These are phyloP conservation scores for Talaromyces piceae DNA, from an alignment of 2,329 filamentous ascomycete genomes.

Conservation along the genomic window DNA sequence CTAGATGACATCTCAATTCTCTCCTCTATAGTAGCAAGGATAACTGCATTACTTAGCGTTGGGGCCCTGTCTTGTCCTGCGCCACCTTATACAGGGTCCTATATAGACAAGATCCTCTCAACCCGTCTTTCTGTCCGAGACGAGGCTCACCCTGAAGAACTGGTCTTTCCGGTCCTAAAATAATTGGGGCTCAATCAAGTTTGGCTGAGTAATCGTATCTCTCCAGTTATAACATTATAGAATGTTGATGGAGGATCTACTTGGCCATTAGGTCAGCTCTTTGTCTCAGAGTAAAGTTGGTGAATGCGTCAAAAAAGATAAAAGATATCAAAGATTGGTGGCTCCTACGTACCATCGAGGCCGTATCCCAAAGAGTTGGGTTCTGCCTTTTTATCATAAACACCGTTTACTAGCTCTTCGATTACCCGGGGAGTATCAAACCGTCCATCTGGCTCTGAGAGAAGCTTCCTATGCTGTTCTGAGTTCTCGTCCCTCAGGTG, in stretches of 20 bases:
- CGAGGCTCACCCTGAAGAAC: no score
- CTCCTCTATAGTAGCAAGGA: no score
- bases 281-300: no score
- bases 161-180: neutral
- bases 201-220: neutral
- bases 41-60: no score
- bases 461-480: slow-evolving; percentile 3
- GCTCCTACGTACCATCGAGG: neutral
- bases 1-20: no score
- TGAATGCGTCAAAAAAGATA: no score
- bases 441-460: slow-evolving; percentile 8
- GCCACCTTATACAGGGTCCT: no score
- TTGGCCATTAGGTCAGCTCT: no score
- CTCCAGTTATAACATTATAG: slow-evolving; percentile 10
- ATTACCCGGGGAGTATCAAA: slow-evolving; percentile 9
- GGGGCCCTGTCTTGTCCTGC: no score
- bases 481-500: slow-evolving; percentile 6
- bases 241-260: slow-evolving; percentile 2
- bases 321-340: neutral
- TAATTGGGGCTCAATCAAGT: neutral
- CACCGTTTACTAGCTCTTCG: slow-evolving; percentile 6
- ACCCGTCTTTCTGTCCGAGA: no score
- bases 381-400: slow-evolving; percentile 2
- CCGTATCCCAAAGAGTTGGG: neutral
- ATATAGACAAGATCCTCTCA: no score